Percentiles rank a stretch among this genome's conserved stretches.
Conservation (phyloP, 1,284 basidiomycete genomes). For the Phylloporus sp. region DNA sequence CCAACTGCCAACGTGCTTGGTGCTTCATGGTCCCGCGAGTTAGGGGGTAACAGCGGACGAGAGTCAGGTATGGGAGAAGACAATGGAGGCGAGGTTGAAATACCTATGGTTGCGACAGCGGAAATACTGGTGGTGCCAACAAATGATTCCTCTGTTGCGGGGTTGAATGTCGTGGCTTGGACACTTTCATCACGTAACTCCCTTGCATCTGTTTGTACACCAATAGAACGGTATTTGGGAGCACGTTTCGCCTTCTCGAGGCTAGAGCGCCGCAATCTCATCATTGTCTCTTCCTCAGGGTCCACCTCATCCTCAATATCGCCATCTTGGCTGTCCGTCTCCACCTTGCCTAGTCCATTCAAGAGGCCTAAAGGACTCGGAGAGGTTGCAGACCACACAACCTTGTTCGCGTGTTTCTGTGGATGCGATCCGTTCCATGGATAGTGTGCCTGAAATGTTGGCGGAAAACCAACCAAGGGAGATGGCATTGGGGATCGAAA, state of each 20-base stretch:
- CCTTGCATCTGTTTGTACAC: conserved; percentile 40
- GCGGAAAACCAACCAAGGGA: conserved; percentile 55
- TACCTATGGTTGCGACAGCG: conserved; percentile 37
- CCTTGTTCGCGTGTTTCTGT: conserved; percentile 73
- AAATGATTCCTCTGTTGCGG: conserved; percentile 31
- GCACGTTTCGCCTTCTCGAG: conserved; percentile 11
- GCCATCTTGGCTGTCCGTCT: conserved; percentile 78
- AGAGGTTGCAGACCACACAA: conserved; percentile 60
- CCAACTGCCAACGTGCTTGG: conserved; percentile 2
- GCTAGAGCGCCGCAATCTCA: conserved; percentile 33
- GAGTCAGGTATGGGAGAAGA: conserved; percentile 1
- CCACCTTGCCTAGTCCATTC: conserved; percentile 59
- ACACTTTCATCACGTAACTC: conserved; percentile 34
- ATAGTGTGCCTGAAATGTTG: conserved; percentile 72
- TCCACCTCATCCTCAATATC: conserved; percentile 86
- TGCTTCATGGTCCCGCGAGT: background rate
- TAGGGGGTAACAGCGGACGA: conserved; percentile 1
- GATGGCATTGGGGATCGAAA: conserved; percentile 40
- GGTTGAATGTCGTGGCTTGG: conserved; percentile 30
- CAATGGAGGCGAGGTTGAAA: conserved; percentile 22
- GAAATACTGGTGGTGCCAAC: conserved; percentile 34
- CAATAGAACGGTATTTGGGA: conserved; percentile 38
- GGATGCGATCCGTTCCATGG: conserved; percentile 87
- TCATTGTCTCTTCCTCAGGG: conserved; percentile 49
- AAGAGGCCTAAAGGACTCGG: conserved; percentile 55